Evolutionary conservation across 169 alveolate genomes (phyloP), one percentile per base, ranked within the genome.

Genomic region (Eimeria sp.): DNA sequence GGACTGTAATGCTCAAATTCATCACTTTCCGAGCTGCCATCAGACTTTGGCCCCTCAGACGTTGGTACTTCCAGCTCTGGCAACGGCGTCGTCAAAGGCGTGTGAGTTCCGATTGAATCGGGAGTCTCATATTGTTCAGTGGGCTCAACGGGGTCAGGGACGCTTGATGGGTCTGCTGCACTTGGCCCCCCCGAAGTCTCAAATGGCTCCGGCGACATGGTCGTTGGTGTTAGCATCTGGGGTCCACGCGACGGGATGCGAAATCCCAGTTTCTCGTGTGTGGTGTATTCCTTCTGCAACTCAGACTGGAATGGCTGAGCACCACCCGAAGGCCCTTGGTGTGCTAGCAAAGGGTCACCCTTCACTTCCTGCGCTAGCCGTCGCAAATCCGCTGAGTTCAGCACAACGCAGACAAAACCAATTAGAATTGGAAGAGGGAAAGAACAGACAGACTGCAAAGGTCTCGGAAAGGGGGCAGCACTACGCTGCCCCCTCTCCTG

Each of bases 321-420:
- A 6, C 20, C 40, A 3, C 22, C 63, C 40, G 88, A 25, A 7
- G 11, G 16, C 18, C 3, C 51, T 61, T 27, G 34, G 89, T 5
- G 20, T 45, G 58, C n/a, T 49, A 10, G 9, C 70, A 83, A 51
- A 51, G 91, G 91, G 49, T 49, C 91, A 34, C 54, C 47, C 73
- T 34, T 83, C 51, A 61, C 73, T 16, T 51, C 91, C 61, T 34
- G 75, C 18, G 91, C 65, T 43, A 83, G 73, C 57, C 27, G 54
- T 13, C 73, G 73, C 22, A 83, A 54, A 11, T 83, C 91, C 91
- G 73, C 91, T 83, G 91, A 83, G 49, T 1, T 18, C 73, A 83
- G 54, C 75, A 83, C 91, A 83, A 25, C 22, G 27, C 7, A 5
- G 16, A n/a, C 45, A 45, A 73, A 83, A 5, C 11, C 43, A 20